Evolutionary conservation across 305 asterid genomes (phyloP).

Genomic region (Solanum hybrid): DNA sequence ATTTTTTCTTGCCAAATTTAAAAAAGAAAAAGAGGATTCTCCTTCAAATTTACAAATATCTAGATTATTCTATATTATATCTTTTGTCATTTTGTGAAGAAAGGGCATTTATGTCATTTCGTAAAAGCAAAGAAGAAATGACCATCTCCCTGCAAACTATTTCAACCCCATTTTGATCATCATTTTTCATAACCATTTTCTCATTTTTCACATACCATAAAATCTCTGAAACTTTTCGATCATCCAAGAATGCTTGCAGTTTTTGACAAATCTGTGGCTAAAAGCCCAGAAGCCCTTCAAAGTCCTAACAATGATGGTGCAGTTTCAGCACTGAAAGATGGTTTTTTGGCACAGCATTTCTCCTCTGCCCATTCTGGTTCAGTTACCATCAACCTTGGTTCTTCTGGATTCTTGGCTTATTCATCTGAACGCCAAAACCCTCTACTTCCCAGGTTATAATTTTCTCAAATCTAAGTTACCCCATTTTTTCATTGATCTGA

Average conservation of each 20-base stretch:
- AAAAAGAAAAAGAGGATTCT: background rate
- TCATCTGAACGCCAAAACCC: constrained; percentile 60
- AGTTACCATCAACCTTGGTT: constrained; percentile 65
- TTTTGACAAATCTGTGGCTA: constrained; percentile 78
- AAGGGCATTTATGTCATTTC: background rate
- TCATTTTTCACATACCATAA: background rate
- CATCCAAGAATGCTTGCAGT: constrained; percentile 68
- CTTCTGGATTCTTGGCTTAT: constrained; percentile 68
- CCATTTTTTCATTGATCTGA: constrained; percentile 10
- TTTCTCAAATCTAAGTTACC: background rate
- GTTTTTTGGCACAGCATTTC: constrained; percentile 60
- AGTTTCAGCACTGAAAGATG: constrained; percentile 69
- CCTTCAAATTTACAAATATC: background rate
- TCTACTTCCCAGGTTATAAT: constrained; percentile 53
- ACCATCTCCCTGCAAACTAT: background rate
- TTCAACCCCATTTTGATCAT: background rate
- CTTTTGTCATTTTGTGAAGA: background rate
- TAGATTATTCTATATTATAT: background rate
- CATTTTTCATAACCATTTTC: background rate
- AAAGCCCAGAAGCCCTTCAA: constrained; percentile 83
- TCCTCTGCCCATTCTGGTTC: constrained; percentile 54
- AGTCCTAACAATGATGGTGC: constrained; percentile 26
- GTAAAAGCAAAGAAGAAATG: background rate
- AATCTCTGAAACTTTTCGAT: background rate
- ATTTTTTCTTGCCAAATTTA: background rate